A percentile compares a stretch with the other conserved stretches of the same genome.
Conservation (phyloP, 768 basidiomycete species). For the Xerocomellus chrysenteron region DNA sequence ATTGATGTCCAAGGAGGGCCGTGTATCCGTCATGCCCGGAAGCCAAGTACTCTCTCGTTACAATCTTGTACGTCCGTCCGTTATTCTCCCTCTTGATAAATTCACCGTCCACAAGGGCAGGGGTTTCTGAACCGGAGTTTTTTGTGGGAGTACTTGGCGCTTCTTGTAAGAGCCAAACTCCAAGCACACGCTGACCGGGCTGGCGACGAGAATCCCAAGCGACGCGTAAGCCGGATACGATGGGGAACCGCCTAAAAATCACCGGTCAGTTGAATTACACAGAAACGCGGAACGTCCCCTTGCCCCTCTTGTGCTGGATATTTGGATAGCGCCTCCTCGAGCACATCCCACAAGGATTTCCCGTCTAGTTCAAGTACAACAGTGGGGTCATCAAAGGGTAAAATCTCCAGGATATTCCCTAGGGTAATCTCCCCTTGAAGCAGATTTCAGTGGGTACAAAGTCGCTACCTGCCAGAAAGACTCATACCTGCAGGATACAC, state of each 20-base stretch:
- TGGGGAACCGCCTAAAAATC: constrained; percentile 72
- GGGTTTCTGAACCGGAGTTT: constrained; percentile 26
- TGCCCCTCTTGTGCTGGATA: constrained; percentile 94
- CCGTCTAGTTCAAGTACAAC: constrained; percentile 83
- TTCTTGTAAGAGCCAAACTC: constrained; percentile 60
- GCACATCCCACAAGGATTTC: constrained; percentile 70
- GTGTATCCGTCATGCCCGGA: constrained; percentile 81
- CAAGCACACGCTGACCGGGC: constrained; percentile 70
- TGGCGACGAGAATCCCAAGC: constrained; percentile 81
- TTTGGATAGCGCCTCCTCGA: constrained; percentile 69
- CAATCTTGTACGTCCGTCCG: constrained; percentile 68
- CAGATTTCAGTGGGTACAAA: background rate
- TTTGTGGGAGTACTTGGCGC: constrained; percentile 18
- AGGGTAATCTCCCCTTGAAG: constrained; percentile 67
- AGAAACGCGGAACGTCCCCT: constrained; percentile 13
- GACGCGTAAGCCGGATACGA: constrained; percentile 81
- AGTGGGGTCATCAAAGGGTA: constrained; percentile 85
- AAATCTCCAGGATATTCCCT: constrained; percentile 84
- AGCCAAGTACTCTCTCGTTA: constrained; percentile 87
- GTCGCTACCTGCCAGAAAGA: background rate
- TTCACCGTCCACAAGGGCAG: constrained; percentile 45
- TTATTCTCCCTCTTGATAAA: constrained; percentile 51
- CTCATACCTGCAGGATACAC: constrained; percentile 73
- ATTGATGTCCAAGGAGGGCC: constrained; percentile 60
- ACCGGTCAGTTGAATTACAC: background rate